Evolutionary conservation across 495 filamentous ascomycete species (phyloP).

Genomic region (Extremus antarcticus): DNA sequence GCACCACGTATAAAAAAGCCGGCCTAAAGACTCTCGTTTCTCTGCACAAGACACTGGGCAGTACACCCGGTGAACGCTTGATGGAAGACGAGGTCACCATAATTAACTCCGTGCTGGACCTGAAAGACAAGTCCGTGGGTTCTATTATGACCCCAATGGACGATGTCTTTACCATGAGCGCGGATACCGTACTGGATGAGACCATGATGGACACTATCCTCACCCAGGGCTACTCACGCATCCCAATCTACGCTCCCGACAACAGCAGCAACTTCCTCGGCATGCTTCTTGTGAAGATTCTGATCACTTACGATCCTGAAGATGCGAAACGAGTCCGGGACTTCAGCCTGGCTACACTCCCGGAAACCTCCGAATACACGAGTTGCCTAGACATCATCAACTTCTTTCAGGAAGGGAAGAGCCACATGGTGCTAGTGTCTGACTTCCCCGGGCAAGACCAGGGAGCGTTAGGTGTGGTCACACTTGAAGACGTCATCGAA

Average conservation of each 20-base stretch:
- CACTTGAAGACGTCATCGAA: constrained; percentile 94
- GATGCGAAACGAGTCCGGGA: constrained; percentile 74
- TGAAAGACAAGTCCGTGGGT: constrained; percentile 91
- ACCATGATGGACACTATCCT: constrained; percentile 85
- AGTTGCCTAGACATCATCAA: constrained; percentile 97
- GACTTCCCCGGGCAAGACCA: constrained; percentile 78
- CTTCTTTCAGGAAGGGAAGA: constrained; percentile 98
- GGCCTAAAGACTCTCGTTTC: constrained; percentile 86
- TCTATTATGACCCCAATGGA: constrained; percentile 97
- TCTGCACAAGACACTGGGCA: constrained; percentile 80
- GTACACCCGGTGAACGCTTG: constrained; percentile 69
- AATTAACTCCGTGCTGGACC: constrained; percentile 88
- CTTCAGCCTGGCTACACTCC: constrained; percentile 84
- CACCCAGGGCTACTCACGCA: constrained; percentile 85
- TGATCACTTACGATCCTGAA: constrained; percentile 97
- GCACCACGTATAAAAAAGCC: constrained; percentile 91
- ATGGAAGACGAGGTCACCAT: constrained; percentile 98
- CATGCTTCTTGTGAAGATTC: constrained; percentile 94
- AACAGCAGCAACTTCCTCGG: constrained; percentile 82
- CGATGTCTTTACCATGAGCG: constrained; percentile 89
- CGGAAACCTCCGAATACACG: constrained; percentile 87
- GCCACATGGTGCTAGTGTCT: constrained; percentile 95
- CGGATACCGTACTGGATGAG: constrained; percentile 84
- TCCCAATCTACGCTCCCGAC: constrained; percentile 81
- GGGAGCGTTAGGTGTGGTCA: constrained; percentile 86